These are phyloP conservation scores for Datura wrightii DNA, from an alignment of 257 asterid genomes.

Conservation along the genomic window DNA sequence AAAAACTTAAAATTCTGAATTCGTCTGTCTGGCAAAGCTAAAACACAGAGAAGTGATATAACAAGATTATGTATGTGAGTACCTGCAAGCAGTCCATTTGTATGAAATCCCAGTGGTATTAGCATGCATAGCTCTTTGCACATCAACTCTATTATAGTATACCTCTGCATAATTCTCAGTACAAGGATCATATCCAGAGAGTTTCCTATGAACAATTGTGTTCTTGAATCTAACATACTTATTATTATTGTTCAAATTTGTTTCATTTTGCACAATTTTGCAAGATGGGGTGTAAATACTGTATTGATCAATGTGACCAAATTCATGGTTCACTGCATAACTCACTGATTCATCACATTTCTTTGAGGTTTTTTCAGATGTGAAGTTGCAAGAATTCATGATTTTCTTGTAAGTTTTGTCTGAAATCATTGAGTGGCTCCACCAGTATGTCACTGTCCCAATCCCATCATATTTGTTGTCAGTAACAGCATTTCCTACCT, in stretches of 20 bases:
- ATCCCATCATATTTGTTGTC: conserved; percentile 61
- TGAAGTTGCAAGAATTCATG: conserved; percentile 60
- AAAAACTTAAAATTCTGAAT: background rate
- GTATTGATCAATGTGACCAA: conserved; percentile 77
- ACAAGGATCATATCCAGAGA: conserved; percentile 78
- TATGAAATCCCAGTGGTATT: conserved; percentile 73
- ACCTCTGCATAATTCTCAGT: conserved; percentile 67
- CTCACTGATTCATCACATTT: conserved; percentile 51
- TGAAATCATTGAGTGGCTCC: conserved; percentile 85
- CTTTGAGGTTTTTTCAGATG: conserved; percentile 42
- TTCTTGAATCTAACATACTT: conserved; percentile 46
- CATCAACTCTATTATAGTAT: conserved; percentile 74
- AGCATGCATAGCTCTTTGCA: conserved; percentile 86
- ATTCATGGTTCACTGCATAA: conserved; percentile 62
- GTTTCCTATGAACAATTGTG: conserved; percentile 44
- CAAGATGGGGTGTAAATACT: conserved; percentile 68
- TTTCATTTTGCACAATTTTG: conserved; percentile 35
- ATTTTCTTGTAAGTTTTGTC: conserved; percentile 63
- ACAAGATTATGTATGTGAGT: background rate
- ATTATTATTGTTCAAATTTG: background rate
- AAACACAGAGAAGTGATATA: no score
- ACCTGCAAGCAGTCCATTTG: conserved; percentile 93
- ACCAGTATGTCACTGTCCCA: conserved; percentile 76
- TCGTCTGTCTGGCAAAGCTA: fast-evolving
- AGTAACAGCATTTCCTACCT: conserved; percentile 84